Base-by-base conservation (phyloP, 768 basidiomycete genomes). In the Neoboletus magnificus region DNA sequence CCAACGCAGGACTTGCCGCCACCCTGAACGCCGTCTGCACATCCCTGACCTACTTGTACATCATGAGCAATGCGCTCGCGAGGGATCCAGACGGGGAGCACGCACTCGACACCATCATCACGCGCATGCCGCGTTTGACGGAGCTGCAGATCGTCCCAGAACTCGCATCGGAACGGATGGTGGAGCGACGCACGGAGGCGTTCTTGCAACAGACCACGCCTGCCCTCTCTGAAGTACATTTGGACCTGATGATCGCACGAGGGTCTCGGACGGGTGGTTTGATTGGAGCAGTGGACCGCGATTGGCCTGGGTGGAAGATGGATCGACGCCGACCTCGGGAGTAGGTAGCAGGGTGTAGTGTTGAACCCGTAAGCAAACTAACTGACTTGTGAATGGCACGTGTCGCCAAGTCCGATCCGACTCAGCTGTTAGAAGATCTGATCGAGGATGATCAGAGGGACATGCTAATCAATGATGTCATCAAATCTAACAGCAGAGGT, bases 41-140 rank as follows among this genome's bases (percentile, higher is more conserved):
- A 2, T 50, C 59, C 10, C 36, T 61, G 16, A 35, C 39, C 3
- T 29, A 23, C 36, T 23, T 62, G 35, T 8, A 9, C 12, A 37
- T 56, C 30, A 1, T 1, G 13, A 16, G 29, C 9, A 11, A 12
- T 0, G 23, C 10, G 11, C 22, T 55, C 32, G 3, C 1, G 4
- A 46, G 40, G 32, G 23, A 22, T 3, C n/a, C 2, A 16, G 52
- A 23, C 10, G 55, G 54, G 16, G 55, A 54, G 15, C 40, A 36
- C 18, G 60, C 60, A 3, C 55, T 57, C 18, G 59, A 62, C 36
- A 37, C 22, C 22, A 27, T 6, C 23, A 53, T 61, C n/a, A 10
- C 36, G 4, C 23, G 48, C 18, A 45, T 61, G 60, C 25, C 15
- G 4, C 46, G 54, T 32, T 45, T 61, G 45, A 37, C 32, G 20